Evolutionary conservation across 1,139 yeast species (phyloP).

Genomic region (Hemisphaericaspora xylofermentans): DNA sequence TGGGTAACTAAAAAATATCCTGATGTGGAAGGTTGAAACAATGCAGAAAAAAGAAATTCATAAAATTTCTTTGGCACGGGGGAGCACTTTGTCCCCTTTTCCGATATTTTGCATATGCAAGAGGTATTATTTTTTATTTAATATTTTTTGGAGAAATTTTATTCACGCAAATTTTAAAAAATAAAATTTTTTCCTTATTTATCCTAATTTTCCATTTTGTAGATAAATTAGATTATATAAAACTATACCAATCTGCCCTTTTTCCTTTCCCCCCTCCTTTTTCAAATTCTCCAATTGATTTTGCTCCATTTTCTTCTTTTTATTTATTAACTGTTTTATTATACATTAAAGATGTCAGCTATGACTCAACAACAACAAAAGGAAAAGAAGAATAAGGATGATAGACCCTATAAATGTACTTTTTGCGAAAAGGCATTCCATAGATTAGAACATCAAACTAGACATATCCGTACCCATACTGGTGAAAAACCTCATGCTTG

Average conservation of each 20-base stretch:
- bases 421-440: conserved; percentile 91
- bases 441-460: conserved; percentile 87
- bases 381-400: conserved; percentile 20
- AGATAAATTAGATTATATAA: neutral
- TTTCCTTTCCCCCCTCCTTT: neutral
- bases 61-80: neutral
- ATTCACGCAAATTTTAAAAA: neutral
- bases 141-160: neutral
- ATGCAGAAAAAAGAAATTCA: neutral
- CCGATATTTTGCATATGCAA: neutral
- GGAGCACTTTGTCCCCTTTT: neutral
- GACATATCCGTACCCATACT: conserved; percentile 93
- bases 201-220: neutral
- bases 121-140: neutral
- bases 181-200: neutral
- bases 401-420: conserved; percentile 85
- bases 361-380: conserved; percentile 9
- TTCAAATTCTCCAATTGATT: neutral
- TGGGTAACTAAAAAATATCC: neutral
- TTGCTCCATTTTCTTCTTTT: neutral
- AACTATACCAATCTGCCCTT: neutral
- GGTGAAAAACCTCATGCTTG: conserved; percentile 95
- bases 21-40: neutral
- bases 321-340: neutral
- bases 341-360: neutral